Evolutionary conservation across 805 yeast genomes (phyloP), one percentile per base, ranked within the genome.

Genomic region (Saccharomyces kudriavzevii): DNA sequence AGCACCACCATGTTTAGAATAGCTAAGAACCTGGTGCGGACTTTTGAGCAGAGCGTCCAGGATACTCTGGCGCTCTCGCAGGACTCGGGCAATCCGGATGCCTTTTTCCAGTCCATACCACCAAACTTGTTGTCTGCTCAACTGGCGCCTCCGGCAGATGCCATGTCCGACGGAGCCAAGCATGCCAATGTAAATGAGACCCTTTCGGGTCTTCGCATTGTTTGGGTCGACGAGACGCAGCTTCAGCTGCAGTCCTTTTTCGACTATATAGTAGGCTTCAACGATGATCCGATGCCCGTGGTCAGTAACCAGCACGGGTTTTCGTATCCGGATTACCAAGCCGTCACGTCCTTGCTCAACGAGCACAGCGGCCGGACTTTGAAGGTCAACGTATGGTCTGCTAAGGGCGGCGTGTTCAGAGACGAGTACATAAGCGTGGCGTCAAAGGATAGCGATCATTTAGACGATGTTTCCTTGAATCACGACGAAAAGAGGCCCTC

Each of bases 261-360:
- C 64, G 99, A 92, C 67, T 92, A 78, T 66, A 81, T 92, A 35
- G 77, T 89, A n/a, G 85, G 87, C 1, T 74, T 90, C 53, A 88
- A 92, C 60, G 89, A 87, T 47, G 84, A 80, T 58, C 87, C 85
- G 20, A 62, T 83, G 24, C 74, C 76, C 17, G 58, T 74, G 28
- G 54, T 65, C 17, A 59, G 69, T 55, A 66, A 67, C 40, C 70
- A 70, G 26, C 65, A 70, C 45, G 68, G 72, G 20, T 65, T 62
- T 46, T 55, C 68, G 49, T 60, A 69, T n/a, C 75, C 78, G 22
- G 77, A 80, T 64, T 76, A 72, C 58, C 72, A 74, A 28, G 70
- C 74, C 25, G 68, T 74, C 10, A 54, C 60, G 1, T 50, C 57
- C n/a, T 31, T 60, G 2, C 47, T 69, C 20, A 66, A 67, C 45